phyloP scores from a whole-genome alignment of 1,139 yeast species.

The Suhomyces wounanorum region DNA sequence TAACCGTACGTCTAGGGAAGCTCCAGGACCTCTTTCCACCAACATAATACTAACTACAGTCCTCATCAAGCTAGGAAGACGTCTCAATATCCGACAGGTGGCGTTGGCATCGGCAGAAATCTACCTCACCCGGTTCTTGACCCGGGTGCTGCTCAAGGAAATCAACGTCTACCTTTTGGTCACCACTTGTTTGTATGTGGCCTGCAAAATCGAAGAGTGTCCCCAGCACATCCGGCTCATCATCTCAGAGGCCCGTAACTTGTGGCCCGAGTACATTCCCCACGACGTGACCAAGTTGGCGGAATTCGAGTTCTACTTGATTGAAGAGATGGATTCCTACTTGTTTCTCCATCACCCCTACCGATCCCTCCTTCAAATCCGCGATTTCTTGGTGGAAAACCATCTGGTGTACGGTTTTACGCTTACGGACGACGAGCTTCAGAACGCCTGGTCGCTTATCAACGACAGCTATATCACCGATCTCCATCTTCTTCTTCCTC shows the following conservation, averaged over 20 bases:
- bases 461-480: constrained; percentile 92
- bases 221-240: constrained; percentile 91
- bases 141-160: constrained; percentile 74
- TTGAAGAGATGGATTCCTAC: constrained; percentile 84
- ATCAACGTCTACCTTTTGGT: constrained; percentile 78
- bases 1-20: constrained; percentile 31
- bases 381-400: constrained; percentile 42
- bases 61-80: constrained; percentile 73
- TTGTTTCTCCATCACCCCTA: constrained; percentile 90
- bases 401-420: constrained; percentile 32
- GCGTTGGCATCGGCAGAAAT: constrained; percentile 90
- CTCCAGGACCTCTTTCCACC: neutral
- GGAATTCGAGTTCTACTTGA: constrained; percentile 90
- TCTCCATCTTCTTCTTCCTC: constrained; percentile 77
- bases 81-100: constrained; percentile 75
- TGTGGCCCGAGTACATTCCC: constrained; percentile 96
- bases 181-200: constrained; percentile 83
- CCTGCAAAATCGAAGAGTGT: constrained; percentile 92
- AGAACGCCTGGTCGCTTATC: constrained; percentile 84
- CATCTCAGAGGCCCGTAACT: constrained; percentile 77
- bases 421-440: constrained; percentile 69
- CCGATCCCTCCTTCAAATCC: constrained; percentile 65
- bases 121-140: constrained; percentile 72
- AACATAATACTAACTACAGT: constrained; percentile 29
- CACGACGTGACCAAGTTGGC: constrained; percentile 92